Percentiles rank a stretch among this genome's conserved stretches.
phyloP scores from a whole-genome alignment of 2,329 filamentous ascomycete genomes.

The Rhynchosporium agropyri region DNA sequence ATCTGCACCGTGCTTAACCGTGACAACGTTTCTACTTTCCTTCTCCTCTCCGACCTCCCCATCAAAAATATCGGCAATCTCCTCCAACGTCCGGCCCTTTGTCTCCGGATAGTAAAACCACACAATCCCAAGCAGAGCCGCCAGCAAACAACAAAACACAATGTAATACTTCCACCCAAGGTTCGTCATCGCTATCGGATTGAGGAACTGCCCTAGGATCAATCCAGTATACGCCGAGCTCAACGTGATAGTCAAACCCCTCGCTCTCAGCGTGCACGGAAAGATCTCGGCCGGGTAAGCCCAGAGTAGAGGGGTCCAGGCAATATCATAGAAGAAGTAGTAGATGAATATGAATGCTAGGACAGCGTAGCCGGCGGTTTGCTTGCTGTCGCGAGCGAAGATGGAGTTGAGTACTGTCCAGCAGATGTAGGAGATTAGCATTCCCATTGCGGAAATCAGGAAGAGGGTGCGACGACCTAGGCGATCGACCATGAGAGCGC shows the following conservation, averaged over 20 bases:
- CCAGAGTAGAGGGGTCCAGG: conserved; percentile 31
- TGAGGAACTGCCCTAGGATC: conserved; percentile 44
- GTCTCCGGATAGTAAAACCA: conserved; percentile 44
- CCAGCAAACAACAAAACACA: conserved; percentile 42
- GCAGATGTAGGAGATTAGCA: conserved; percentile 36
- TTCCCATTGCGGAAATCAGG: conserved; percentile 26
- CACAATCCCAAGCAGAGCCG: conserved; percentile 20
- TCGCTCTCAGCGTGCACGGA: conserved; percentile 38
- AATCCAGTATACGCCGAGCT: background rate
- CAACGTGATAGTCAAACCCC: conserved; percentile 45
- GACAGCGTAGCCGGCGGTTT: conserved; percentile 23
- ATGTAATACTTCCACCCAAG: conserved; percentile 47
- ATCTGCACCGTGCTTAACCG: background rate
- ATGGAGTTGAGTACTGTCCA: conserved; percentile 32
- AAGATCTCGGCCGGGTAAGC: conserved; percentile 31
- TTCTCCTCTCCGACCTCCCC: background rate
- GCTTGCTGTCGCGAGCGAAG: conserved; percentile 14
- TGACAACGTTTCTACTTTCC: background rate
- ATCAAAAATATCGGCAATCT: conserved; percentile 41
- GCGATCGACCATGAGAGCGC: conserved; percentile 34
- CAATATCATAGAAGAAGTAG: conserved; percentile 46
- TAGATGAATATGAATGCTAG: conserved; percentile 53
- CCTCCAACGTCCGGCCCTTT: conserved; percentile 42
- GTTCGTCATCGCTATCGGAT: conserved; percentile 44
- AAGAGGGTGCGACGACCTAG: conserved; percentile 35